phyloP scores from a whole-genome alignment of 352 stramenopile genomes.

The Globisporangium solare region DNA sequence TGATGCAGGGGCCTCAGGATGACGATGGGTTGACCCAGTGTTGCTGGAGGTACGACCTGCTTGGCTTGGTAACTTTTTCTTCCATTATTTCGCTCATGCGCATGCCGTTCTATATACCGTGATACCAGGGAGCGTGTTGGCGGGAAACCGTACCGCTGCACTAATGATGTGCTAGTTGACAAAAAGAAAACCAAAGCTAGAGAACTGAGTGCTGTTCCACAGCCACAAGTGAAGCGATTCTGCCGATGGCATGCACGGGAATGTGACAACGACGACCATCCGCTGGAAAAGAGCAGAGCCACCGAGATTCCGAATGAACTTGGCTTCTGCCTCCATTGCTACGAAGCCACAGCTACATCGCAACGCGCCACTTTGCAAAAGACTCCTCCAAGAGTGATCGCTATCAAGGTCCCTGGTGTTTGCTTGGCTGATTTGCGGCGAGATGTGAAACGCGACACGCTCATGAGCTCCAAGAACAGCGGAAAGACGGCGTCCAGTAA shows the following conservation, averaged over 20 bases:
- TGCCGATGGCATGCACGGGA: constrained; percentile 56
- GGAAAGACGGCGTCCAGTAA: background rate
- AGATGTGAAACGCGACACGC: constrained; percentile 18
- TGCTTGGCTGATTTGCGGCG: constrained; percentile 22
- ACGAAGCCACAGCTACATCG: constrained; percentile 35
- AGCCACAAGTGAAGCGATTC: constrained; percentile 4
- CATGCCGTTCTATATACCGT: no score
- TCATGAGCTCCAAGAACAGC: constrained; percentile 14
- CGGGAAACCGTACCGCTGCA: constrained; percentile 46
- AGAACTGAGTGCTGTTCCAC: no score
- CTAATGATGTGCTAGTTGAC: constrained; percentile 21
- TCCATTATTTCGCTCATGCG: background rate
- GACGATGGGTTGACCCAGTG: constrained; percentile 13
- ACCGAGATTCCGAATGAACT: constrained; percentile 62
- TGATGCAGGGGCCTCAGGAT: background rate
- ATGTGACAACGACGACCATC: constrained; percentile 38
- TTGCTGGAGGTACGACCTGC: constrained; percentile 25
- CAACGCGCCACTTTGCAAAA: constrained; percentile 46
- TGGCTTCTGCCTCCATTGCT: constrained; percentile 56
- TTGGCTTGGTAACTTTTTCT: background rate
- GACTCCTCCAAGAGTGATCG: constrained; percentile 28
- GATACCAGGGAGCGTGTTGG: constrained; percentile 30
- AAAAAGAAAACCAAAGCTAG: constrained; percentile 11
- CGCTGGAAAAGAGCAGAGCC: constrained; percentile 34
- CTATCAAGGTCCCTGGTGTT: constrained; percentile 39